phyloP scores from a whole-genome alignment of 352 stramenopile species.

The Pythium coloratum region DNA sequence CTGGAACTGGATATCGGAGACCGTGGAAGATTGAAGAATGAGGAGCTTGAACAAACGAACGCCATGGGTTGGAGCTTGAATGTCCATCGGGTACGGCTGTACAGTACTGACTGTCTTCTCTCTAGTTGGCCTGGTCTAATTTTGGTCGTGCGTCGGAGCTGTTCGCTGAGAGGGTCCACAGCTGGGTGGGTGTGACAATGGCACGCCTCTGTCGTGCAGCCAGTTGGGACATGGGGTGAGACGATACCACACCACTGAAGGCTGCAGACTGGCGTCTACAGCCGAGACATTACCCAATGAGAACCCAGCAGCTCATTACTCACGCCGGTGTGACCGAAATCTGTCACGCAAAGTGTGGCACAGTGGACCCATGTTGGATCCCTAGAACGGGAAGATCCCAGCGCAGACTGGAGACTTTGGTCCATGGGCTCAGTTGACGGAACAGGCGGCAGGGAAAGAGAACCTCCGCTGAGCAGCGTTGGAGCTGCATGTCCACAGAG shows the following conservation, averaged over 20 bases:
- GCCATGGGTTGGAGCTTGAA: no score
- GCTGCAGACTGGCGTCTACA: background rate
- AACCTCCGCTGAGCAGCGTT: background rate
- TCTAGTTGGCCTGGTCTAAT: background rate
- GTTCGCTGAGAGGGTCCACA: background rate
- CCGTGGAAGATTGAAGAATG: constrained; percentile 6
- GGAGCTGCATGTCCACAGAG: background rate
- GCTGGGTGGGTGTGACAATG: constrained; percentile 1
- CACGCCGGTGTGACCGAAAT: constrained; percentile 1
- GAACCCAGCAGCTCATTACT: background rate
- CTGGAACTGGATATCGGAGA: background rate
- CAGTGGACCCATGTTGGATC: background rate
- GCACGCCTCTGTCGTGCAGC: background rate
- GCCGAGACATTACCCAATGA: background rate
- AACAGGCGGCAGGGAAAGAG: background rate
- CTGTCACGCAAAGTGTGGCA: background rate
- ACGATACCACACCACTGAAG: background rate
- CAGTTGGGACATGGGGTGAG: constrained; percentile 3
- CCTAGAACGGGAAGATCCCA: background rate
- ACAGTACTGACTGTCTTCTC: background rate
- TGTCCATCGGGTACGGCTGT: no score
- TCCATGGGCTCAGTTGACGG: background rate
- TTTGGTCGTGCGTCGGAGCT: background rate
- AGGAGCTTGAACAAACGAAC: background rate
- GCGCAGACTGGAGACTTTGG: background rate